A percentile compares a stretch with the other conserved stretches of the same genome.
Conservation (phyloP, 2,329 filamentous ascomycete genomes). For the Ophiostoma fasciatum region DNA sequence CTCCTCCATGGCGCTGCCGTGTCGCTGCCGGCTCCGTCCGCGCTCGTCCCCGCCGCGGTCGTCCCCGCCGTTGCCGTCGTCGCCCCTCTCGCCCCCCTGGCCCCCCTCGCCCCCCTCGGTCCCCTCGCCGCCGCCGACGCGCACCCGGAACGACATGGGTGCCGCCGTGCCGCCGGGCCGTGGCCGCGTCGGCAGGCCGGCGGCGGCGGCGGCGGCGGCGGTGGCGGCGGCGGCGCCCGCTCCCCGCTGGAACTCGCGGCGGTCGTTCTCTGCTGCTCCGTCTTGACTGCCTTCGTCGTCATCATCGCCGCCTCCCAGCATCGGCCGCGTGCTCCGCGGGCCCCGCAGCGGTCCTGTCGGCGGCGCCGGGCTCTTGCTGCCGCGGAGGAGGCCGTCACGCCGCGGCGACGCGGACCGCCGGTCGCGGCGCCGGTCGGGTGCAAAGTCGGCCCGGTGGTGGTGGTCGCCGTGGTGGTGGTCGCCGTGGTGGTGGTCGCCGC, state of each 20-base stretch:
- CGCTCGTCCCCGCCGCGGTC: slow-evolving; percentile 49
- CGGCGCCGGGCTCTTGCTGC: neutral
- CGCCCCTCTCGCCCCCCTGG: neutral
- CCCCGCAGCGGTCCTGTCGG: too few species aligned
- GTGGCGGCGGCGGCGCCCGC: too few species aligned
- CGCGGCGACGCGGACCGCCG: neutral
- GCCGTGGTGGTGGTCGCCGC: slow-evolving; percentile 1
- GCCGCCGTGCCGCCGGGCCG: neutral
- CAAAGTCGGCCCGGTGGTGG: neutral
- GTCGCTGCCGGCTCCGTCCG: neutral
- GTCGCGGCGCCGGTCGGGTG: neutral
- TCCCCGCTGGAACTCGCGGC: neutral
- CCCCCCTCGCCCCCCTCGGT: neutral
- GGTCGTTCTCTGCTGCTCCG: neutral
- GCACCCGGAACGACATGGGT: slow-evolving; percentile 10
- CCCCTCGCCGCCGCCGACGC: neutral
- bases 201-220: neutral
- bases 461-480: neutral
- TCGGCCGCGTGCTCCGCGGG: too few species aligned
- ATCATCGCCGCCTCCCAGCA: too few species aligned
- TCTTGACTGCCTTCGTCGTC: neutral
- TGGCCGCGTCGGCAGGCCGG: slow-evolving; percentile 7
- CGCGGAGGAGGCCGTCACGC: too few species aligned
- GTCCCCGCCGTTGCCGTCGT: slow-evolving; percentile 30
- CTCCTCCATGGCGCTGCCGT: slow-evolving; percentile 12